These are phyloP conservation scores for Delphinella strobiligena DNA, from an alignment of 2,329 filamentous ascomycete species.

Conservation along the genomic window DNA sequence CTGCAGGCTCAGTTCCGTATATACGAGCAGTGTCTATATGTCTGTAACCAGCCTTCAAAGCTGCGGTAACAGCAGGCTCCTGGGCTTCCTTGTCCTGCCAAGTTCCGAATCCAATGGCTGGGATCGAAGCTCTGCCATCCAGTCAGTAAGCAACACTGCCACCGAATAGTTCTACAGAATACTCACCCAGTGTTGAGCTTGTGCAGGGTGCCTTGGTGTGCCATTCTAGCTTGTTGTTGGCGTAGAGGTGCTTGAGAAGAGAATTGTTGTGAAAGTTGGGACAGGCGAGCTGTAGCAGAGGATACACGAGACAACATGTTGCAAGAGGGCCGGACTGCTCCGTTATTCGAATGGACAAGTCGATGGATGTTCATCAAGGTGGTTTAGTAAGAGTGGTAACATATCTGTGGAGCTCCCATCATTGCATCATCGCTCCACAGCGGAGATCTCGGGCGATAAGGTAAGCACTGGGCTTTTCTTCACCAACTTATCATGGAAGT, in stretches of 20 bases:
- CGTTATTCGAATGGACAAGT: too few species aligned
- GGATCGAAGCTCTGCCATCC: constrained; percentile 11
- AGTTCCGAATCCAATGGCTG: constrained; percentile 40
- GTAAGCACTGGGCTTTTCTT: too few species aligned
- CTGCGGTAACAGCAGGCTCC: constrained; percentile 33
- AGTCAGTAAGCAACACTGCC: constrained; percentile 1
- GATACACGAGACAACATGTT: constrained; percentile 10
- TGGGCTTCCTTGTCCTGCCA: constrained; percentile 42
- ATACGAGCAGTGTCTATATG: constrained; percentile 34
- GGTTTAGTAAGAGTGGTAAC: too few species aligned
- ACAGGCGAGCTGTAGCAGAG: constrained; percentile 12
- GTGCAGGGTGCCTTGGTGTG: constrained; percentile 9
- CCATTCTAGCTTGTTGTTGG: constrained; percentile 13
- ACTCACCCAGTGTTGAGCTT: constrained; percentile 35
- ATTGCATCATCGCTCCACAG: too few species aligned
- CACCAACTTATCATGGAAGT: too few species aligned
- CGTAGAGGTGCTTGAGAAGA: constrained; percentile 13
- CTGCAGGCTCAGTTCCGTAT: constrained; percentile 49
- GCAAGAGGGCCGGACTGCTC: background rate
- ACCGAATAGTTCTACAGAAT: constrained; percentile 23
- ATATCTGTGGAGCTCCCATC: too few species aligned
- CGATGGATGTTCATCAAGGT: too few species aligned
- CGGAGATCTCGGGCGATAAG: too few species aligned
- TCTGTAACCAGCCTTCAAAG: constrained; percentile 40
- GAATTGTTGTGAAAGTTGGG: constrained; percentile 15